phyloP scores from a whole-genome alignment of 2,329 filamentous ascomycete species.

The Gnomoniopsis sp. region DNA sequence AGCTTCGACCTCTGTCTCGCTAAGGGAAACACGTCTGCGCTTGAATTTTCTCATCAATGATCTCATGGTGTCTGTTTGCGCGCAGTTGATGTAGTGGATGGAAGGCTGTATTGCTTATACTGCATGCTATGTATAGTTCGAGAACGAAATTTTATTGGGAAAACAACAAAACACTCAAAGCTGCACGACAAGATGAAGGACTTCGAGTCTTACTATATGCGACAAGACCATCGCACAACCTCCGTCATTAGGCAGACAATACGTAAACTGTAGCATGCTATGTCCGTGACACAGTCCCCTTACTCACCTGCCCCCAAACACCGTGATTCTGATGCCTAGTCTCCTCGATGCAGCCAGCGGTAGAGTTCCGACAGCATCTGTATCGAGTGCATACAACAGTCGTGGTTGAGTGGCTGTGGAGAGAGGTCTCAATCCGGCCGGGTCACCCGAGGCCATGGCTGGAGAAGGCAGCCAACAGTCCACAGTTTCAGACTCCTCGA shows the following conservation, averaged over 20 bases:
- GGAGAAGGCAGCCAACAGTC: neutral
- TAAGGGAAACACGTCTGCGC: neutral
- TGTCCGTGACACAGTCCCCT: too few species aligned
- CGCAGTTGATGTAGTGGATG: neutral
- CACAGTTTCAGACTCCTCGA: too few species aligned
- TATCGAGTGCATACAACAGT: neutral
- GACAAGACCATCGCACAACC: too few species aligned
- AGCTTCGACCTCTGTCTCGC: neutral
- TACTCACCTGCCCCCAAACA: too few species aligned
- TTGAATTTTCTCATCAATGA: neutral
- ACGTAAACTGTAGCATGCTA: too few species aligned
- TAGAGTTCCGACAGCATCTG: neutral
- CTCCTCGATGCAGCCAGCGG: neutral
- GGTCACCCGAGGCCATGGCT: neutral
- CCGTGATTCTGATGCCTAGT: too few species aligned
- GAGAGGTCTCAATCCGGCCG: neutral
- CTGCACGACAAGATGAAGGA: too few species aligned
- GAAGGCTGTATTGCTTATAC: neutral
- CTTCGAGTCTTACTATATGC: neutral
- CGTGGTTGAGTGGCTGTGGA: neutral
- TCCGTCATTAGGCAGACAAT: too few species aligned
- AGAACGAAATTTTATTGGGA: neutral
- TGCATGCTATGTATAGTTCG: neutral
- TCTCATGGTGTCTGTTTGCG: neutral
- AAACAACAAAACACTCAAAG: neutral